Evolutionary conservation across 768 basidiomycete genomes (phyloP).

Genomic region (Mycena rosella): DNA sequence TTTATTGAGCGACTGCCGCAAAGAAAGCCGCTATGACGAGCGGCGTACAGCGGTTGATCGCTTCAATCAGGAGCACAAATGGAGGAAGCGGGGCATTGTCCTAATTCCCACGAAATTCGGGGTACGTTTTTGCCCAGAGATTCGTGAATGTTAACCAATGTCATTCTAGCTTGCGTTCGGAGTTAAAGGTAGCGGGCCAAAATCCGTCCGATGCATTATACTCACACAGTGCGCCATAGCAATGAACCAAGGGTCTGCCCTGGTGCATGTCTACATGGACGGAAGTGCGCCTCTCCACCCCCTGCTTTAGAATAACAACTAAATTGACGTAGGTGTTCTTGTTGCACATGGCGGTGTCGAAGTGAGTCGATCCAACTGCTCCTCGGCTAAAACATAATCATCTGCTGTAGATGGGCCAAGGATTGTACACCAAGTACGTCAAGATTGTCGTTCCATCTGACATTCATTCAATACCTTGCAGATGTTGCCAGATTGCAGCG

Average conservation of each 20-base stretch:
- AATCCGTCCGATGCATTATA: too few relatives aligned
- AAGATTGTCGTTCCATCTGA: not conserved
- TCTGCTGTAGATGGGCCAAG: conserved; percentile 32
- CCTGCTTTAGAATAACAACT: not conserved
- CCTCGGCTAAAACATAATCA: not conserved
- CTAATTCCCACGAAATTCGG: conserved; percentile 38
- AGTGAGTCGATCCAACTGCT: conserved; percentile 2
- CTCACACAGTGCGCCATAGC: conserved; percentile 20
- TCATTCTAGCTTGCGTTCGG: conserved; percentile 34
- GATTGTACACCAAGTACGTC: conserved; percentile 37
- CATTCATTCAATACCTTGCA: not conserved
- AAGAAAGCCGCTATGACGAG: conserved; percentile 35
- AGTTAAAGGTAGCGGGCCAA: conserved; percentile 22
- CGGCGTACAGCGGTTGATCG: conserved; percentile 31
- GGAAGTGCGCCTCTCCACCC: conserved; percentile 26
- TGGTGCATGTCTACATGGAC: conserved; percentile 38
- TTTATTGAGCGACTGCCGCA: conserved; percentile 35
- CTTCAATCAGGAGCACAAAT: conserved; percentile 39
- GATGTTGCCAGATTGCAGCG: conserved; percentile 40
- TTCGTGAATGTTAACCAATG: not conserved
- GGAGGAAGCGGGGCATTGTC: conserved; percentile 38
- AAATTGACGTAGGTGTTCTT: conserved; percentile 29
- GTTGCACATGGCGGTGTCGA: conserved; percentile 38
- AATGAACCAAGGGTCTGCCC: conserved; percentile 35
- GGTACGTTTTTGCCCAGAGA: conserved; percentile 22